Conservation (phyloP, 108 stramenopile species). For the Conticribra guillardii region DNA sequence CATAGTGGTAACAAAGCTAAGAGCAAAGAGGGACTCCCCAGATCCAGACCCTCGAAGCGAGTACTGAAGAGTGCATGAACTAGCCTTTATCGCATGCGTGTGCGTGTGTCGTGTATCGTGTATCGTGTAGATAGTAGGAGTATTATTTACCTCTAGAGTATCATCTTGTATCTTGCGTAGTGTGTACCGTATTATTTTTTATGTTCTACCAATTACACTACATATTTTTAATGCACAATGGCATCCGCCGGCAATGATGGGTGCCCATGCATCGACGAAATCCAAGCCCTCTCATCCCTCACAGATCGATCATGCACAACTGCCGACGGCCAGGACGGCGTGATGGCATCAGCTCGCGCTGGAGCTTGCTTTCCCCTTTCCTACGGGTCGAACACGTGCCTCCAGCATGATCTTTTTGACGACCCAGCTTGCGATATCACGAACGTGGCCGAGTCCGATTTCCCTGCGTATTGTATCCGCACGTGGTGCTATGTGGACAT, state of each 20-base stretch:
- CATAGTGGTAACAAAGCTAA: no score
- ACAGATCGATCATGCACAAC: not conserved
- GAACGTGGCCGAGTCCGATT: not conserved
- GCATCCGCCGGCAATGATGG: constrained; percentile 17
- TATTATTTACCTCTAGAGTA: no score
- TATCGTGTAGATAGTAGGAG: no score
- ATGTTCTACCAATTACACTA: no score
- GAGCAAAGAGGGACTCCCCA: no score
- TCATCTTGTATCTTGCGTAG: no score
- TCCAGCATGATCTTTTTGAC: constrained; percentile 19
- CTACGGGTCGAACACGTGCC: constrained; percentile 13
- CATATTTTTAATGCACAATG: no score
- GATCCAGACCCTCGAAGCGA: no score
- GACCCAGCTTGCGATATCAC: constrained; percentile 3
- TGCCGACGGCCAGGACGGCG: constrained; percentile 1
- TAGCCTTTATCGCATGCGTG: no score
- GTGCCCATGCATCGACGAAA: constrained; percentile 10
- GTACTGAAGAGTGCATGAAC: no score
- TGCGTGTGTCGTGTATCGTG: no score
- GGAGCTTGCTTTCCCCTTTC: constrained; percentile 10
- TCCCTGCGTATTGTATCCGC: constrained; percentile 11
- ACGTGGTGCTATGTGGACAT: constrained; percentile 21
- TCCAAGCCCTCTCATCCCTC: constrained; percentile 9
- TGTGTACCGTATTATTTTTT: no score
- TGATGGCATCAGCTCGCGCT: not conserved